Evolutionary conservation across 495 filamentous ascomycete species (phyloP).

Genomic region (Copromyces sp.): DNA sequence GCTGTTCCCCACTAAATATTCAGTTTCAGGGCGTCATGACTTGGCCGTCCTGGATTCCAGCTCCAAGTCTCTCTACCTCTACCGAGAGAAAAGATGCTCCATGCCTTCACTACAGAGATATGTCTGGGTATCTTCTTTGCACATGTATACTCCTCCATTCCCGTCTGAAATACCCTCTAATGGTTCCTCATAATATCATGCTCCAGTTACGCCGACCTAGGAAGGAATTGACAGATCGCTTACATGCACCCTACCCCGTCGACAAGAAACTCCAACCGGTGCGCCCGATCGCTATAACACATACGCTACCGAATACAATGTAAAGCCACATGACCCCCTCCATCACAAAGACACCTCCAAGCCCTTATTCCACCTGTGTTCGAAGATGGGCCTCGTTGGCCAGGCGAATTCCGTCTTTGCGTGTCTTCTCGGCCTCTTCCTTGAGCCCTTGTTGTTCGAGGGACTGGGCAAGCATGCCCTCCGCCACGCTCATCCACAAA

Average conservation of each 20-base stretch:
- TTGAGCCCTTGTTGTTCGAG: slow-evolving; percentile 60
- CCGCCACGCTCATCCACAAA: slow-evolving; percentile 79
- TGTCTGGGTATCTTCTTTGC: neutral
- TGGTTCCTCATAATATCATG: neutral
- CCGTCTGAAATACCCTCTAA: neutral
- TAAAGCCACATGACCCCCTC: neutral
- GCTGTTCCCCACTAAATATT: neutral
- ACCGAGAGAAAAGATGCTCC: neutral
- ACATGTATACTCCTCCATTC: neutral
- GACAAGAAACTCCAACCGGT: neutral
- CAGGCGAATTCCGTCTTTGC: slow-evolving; percentile 14
- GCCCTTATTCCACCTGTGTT: slow-evolving; percentile 9
- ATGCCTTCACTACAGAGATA: neutral
- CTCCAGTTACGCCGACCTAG: neutral
- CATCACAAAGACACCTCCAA: neutral
- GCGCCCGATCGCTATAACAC: neutral
- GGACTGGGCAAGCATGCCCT: slow-evolving; percentile 67
- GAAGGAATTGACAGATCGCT: neutral
- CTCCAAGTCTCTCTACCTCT: neutral
- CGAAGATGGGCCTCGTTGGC: slow-evolving; percentile 22
- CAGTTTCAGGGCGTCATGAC: neutral
- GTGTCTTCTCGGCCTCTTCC: slow-evolving; percentile 44
- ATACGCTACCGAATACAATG: neutral
- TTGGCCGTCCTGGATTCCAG: neutral
- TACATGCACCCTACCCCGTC: neutral